These are phyloP conservation scores for Colletotrichum sp. DNA, from an alignment of 2,329 filamentous ascomycete species.

Conservation along the genomic window DNA sequence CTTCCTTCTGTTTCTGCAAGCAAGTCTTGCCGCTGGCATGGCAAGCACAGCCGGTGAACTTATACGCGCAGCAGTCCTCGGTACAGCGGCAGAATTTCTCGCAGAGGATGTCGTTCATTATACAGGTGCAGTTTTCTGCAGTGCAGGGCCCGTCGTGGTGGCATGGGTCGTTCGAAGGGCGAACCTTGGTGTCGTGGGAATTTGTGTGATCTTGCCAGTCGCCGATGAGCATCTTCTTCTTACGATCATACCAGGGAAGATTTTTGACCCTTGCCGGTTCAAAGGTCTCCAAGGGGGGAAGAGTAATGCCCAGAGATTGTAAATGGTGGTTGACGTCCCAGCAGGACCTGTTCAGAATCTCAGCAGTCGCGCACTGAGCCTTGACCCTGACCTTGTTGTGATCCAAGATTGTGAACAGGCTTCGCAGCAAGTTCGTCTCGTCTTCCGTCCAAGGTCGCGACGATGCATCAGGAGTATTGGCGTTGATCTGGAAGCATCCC, in stretches of 20 bases:
- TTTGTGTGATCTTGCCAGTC: conserved; percentile 62
- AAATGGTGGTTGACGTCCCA: conserved; percentile 55
- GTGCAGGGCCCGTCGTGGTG: conserved; percentile 73
- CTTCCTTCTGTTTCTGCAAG: conserved; percentile 58
- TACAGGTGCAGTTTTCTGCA: conserved; percentile 65
- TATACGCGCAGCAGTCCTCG: conserved; percentile 62
- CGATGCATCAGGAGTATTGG: neutral
- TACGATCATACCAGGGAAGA: conserved; percentile 61
- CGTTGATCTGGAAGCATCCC: conserved; percentile 45
- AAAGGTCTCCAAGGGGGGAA: conserved; percentile 29
- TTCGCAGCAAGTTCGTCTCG: conserved; percentile 53
- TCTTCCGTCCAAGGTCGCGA: conserved; percentile 50
- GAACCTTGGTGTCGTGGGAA: conserved; percentile 60
- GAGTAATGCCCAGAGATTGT: conserved; percentile 40
- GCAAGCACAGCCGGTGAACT: conserved; percentile 73
- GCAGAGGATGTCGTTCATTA: conserved; percentile 66
- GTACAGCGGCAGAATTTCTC: conserved; percentile 75
- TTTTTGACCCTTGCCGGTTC: conserved; percentile 44
- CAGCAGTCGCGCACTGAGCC: conserved; percentile 54
- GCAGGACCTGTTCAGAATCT: conserved; percentile 56
- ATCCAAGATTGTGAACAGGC: conserved; percentile 48
- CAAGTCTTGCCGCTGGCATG: conserved; percentile 65
- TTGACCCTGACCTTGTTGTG: conserved; percentile 44
- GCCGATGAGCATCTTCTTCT: conserved; percentile 56
- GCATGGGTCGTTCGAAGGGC: conserved; percentile 68